These are phyloP conservation scores for Asterophora lycoperdoides DNA, from an alignment of 768 basidiomycete genomes.

Conservation along the genomic window DNA sequence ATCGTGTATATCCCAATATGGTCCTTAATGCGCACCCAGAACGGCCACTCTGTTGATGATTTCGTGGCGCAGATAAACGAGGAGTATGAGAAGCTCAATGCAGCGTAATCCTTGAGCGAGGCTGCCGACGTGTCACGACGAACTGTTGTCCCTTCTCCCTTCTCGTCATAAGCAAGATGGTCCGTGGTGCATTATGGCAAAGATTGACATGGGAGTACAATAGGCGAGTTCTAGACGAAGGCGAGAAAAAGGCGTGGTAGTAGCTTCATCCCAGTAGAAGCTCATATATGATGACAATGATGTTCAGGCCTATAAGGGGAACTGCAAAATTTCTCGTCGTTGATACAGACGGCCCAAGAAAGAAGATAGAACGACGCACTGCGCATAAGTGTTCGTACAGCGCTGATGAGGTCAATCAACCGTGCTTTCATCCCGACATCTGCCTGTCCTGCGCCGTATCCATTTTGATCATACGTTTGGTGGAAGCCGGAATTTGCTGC, in stretches of 20 bases:
- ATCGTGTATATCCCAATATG: background rate
- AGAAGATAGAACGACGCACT: constrained; percentile 54
- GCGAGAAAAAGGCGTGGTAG: background rate
- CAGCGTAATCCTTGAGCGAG: background rate
- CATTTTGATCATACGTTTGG: constrained; percentile 64
- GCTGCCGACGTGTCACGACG: background rate
- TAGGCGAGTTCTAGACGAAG: background rate
- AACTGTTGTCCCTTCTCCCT: background rate
- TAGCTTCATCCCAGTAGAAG: constrained; percentile 53
- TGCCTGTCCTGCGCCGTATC: constrained; percentile 47
- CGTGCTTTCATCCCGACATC: constrained; percentile 79
- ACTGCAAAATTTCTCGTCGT: constrained; percentile 44
- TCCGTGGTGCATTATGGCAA: constrained; percentile 4
- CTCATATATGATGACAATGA: constrained; percentile 84
- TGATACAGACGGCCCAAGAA: constrained; percentile 11
- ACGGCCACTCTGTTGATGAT: constrained; percentile 68
- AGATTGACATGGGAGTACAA: constrained; percentile 4
- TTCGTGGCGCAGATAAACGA: constrained; percentile 75
- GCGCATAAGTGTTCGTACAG: constrained; percentile 94
- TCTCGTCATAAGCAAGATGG: constrained; percentile 2
- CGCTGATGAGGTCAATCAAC: constrained; percentile 88
- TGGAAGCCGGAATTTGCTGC: constrained; percentile 54
- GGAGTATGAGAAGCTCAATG: constrained; percentile 66
- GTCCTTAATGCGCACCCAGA: constrained; percentile 34
- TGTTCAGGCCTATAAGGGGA: constrained; percentile 85